These are phyloP conservation scores for Hippophae rhamnoides DNA, from an alignment of 306 rosid genomes.

Conservation along the genomic window DNA sequence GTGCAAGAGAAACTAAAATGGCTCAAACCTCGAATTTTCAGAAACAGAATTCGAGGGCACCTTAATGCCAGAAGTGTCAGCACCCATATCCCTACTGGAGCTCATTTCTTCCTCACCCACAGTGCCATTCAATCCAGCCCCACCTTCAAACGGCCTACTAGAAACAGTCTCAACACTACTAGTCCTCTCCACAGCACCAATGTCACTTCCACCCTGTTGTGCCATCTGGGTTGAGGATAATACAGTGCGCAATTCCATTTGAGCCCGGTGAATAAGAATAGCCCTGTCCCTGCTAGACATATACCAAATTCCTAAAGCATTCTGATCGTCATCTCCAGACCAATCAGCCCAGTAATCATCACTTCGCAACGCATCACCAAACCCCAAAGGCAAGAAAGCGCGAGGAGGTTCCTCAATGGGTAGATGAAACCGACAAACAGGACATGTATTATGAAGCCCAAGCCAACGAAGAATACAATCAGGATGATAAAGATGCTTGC, in stretches of 20 bases:
- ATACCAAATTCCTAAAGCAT: conserved; percentile 42
- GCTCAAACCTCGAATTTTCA: conserved; percentile 14
- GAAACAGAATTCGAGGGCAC: conserved; percentile 12
- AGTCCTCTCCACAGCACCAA: conserved; percentile 4
- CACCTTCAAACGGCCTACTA: conserved; percentile 13
- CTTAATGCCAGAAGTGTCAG: conserved; percentile 12
- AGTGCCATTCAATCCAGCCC: conserved; percentile 1
- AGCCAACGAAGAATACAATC: conserved; percentile 89
- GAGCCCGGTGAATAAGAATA: conserved; percentile 3
- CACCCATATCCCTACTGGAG: conserved; percentile 11
- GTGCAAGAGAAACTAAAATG: no score
- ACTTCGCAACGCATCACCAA: conserved; percentile 33
- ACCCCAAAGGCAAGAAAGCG: conserved; percentile 11
- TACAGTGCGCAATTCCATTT: neutral
- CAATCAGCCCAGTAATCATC: conserved; percentile 41
- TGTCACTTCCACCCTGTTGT: conserved; percentile 4
- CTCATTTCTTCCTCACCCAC: conserved; percentile 7
- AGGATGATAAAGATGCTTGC: conserved; percentile 63
- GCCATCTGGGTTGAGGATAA: conserved; percentile 10
- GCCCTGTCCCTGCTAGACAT: conserved; percentile 47
- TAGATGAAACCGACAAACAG: conserved; percentile 59
- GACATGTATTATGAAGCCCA: conserved; percentile 51
- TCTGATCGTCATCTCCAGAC: no score
- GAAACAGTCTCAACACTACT: conserved; percentile 15
- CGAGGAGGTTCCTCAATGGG: conserved; percentile 9